These are phyloP conservation scores for Ceratocystis cubensis DNA, from an alignment of 2,329 filamentous ascomycete species.

Conservation along the genomic window DNA sequence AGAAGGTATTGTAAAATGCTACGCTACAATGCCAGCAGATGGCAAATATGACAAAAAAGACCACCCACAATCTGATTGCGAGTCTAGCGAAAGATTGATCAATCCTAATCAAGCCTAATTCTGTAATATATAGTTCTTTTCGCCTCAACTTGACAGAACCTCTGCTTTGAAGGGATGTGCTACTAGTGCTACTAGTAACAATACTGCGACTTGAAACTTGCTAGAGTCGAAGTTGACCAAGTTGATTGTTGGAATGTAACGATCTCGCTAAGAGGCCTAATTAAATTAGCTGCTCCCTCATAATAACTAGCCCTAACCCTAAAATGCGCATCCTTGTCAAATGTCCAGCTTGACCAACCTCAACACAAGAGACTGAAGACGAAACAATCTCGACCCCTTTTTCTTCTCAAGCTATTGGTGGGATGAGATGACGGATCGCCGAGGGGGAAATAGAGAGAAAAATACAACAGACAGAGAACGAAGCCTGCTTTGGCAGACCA, in stretches of 20 bases:
- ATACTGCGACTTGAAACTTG: not conserved
- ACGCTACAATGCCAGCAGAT: not conserved
- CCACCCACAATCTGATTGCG: not conserved
- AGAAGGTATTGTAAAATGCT: not conserved
- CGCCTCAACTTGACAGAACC: too few species aligned
- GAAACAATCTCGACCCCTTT: not conserved
- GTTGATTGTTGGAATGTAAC: not conserved
- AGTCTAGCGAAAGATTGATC: too few species aligned
- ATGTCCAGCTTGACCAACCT: not conserved
- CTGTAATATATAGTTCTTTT: too few species aligned
- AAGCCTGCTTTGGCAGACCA: too few species aligned
- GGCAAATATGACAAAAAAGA: not conserved
- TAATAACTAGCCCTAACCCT: not conserved
- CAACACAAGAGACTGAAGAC: too few species aligned
- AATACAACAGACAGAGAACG: too few species aligned
- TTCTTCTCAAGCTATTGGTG: not conserved
- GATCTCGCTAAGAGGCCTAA: not conserved
- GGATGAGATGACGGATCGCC: conserved; percentile 8
- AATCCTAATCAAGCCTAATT: too few species aligned
- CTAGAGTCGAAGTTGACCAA: not conserved
- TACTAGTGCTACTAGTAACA: too few species aligned
- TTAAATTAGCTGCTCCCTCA: too few species aligned
- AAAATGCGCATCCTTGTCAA: not conserved
- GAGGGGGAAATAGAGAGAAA: not conserved
- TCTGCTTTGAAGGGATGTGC: too few species aligned